These are phyloP conservation scores for Phaeosphaeriaceae sp. DNA, from an alignment of 2,329 filamentous ascomycete species.

Conservation along the genomic window DNA sequence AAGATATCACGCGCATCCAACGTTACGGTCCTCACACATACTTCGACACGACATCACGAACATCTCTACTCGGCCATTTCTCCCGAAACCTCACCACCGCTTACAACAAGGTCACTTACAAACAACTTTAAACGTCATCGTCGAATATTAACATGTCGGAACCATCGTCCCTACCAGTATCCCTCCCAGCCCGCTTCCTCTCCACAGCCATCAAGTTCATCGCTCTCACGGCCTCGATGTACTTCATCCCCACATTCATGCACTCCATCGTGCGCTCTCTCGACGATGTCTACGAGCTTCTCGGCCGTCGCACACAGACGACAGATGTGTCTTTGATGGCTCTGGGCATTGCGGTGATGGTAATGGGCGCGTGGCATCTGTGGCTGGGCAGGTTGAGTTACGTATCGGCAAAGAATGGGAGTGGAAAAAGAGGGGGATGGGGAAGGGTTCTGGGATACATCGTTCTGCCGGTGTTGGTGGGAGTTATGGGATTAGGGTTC, in stretches of 20 bases:
- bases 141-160: neutral
- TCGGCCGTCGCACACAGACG: constrained; percentile 21
- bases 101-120: neutral
- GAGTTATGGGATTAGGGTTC: constrained; percentile 13
- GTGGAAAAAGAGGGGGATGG: constrained; percentile 14
- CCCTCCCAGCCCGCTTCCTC: constrained; percentile 9
- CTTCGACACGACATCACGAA: too few species aligned
- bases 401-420: constrained; percentile 11
- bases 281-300: constrained; percentile 19
- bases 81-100: neutral
- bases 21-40: too few species aligned
- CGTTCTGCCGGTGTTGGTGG: constrained; percentile 14
- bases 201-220: constrained; percentile 17
- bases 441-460: constrained; percentile 15
- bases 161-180: neutral
- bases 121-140: too few species aligned
- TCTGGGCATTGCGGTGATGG: constrained; percentile 6
- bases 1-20: too few species aligned
- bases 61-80: too few species aligned
- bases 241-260: constrained; percentile 18
- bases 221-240: constrained; percentile 18
- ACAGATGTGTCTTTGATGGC: neutral
- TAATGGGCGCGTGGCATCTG: constrained; percentile 25
- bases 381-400: constrained; percentile 21
- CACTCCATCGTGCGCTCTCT: constrained; percentile 22